phyloP scores from a whole-genome alignment of 352 stramenopile genomes.

The Pythium rishiriense region DNA sequence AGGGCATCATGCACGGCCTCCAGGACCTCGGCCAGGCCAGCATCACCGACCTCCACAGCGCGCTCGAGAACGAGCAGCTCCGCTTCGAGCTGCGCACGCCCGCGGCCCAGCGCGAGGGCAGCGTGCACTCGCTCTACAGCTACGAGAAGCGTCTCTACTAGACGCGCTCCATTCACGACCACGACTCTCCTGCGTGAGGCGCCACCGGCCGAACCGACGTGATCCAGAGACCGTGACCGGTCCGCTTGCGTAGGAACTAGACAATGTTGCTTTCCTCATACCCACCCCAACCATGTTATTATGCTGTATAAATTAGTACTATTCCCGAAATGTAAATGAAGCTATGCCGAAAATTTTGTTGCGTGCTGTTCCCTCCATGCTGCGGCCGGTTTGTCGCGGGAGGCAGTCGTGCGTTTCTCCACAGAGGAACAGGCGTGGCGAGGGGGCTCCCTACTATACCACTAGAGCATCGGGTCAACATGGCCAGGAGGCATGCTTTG shows the following conservation, averaged over 20 bases:
- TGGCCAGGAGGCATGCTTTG: no score
- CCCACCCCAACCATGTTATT: slow-evolving; percentile 9
- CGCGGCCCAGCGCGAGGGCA: slow-evolving; percentile 98
- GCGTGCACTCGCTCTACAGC: slow-evolving; percentile 98
- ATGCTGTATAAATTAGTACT: slow-evolving; percentile 23
- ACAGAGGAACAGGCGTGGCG: no score
- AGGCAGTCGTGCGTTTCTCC: no score
- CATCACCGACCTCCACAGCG: slow-evolving; percentile 85
- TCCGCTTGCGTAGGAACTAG: slow-evolving; percentile 22
- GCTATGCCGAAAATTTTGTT: slow-evolving; percentile 31
- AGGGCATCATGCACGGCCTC: slow-evolving; percentile 98
- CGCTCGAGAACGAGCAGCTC: slow-evolving; percentile 81
- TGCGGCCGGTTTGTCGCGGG: not conserved
- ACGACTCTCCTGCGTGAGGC: not conserved
- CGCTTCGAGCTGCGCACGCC: slow-evolving; percentile 98
- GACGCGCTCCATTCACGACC: not conserved
- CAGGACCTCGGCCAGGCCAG: slow-evolving; percentile 97
- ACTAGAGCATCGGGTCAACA: no score
- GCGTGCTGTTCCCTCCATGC: slow-evolving; percentile 21
- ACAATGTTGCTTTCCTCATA: slow-evolving; percentile 27
- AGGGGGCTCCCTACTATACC: no score
- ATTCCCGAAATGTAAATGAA: slow-evolving; percentile 20
- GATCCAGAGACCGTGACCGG: not conserved
- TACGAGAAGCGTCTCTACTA: slow-evolving; percentile 94
- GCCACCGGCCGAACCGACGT: no score